Conservation (phyloP, 2,329 filamentous ascomycete species). For the Calonectria pteridis region DNA sequence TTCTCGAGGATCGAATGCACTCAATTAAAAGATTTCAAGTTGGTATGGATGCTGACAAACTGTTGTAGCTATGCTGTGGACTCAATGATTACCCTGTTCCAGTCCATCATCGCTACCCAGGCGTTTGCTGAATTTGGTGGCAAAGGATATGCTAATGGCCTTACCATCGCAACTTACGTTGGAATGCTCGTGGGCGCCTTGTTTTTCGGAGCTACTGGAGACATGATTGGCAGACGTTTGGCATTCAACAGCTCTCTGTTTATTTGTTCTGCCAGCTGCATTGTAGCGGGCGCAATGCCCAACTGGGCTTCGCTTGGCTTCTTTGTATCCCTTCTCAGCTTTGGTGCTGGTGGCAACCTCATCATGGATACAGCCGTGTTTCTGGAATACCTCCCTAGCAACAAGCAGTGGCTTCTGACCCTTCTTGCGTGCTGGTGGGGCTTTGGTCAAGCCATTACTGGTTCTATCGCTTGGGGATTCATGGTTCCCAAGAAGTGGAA, state of each 20-base stretch:
- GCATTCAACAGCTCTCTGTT: constrained; percentile 78
- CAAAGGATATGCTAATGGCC: constrained; percentile 65
- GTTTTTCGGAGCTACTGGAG: constrained; percentile 77
- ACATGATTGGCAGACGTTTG: constrained; percentile 75
- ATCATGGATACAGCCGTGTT: constrained; percentile 66
- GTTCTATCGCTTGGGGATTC: constrained; percentile 60
- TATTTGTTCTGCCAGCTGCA: constrained; percentile 67
- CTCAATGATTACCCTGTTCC: constrained; percentile 64
- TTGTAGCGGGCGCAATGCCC: constrained; percentile 75
- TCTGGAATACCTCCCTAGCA: constrained; percentile 62
- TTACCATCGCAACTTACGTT: constrained; percentile 73
- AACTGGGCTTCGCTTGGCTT: constrained; percentile 75
- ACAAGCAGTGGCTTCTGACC: constrained; percentile 61
- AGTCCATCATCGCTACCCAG: constrained; percentile 71
- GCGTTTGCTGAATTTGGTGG: constrained; percentile 71
- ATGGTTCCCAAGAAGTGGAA: constrained; percentile 63
- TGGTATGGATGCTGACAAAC: not conserved
- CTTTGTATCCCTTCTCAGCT: constrained; percentile 73
- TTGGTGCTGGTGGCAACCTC: constrained; percentile 68
- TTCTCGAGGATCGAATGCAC: not conserved
- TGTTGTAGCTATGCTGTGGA: constrained; percentile 59
- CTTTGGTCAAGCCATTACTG: constrained; percentile 62
- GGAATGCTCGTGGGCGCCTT: constrained; percentile 68
- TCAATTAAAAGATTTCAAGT: not conserved
- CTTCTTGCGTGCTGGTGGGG: constrained; percentile 64